These are phyloP conservation scores for Nicotiana knightiana DNA, from an alignment of 257 asterid species.

Conservation along the genomic window DNA sequence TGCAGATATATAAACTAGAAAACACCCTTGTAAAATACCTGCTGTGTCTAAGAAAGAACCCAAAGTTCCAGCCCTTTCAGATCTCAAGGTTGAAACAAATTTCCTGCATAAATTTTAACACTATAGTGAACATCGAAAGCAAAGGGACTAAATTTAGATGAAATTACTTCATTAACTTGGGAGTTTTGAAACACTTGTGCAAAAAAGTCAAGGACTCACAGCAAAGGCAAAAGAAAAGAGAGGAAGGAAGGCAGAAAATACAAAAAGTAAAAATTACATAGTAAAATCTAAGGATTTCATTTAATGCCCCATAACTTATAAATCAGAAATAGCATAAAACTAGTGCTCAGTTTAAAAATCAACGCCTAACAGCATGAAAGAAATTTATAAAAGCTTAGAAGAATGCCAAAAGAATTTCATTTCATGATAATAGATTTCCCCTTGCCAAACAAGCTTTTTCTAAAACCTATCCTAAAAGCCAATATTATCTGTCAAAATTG, in stretches of 20 bases:
- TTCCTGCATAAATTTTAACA: conserved; percentile 54
- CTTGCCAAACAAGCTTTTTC: background rate
- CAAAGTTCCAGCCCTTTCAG: conserved; percentile 61
- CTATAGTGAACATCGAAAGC: conserved; percentile 6
- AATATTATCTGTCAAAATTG: background rate
- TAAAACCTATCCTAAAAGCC: background rate
- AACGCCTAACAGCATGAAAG: background rate
- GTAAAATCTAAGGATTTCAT: background rate
- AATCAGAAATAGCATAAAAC: too few relatives aligned
- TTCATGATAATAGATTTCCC: background rate
- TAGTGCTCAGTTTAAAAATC: too few relatives aligned
- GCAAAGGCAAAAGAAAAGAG: background rate
- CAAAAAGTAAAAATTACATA: background rate
- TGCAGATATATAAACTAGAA: background rate
- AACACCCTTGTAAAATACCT: conserved; percentile 41
- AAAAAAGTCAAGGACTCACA: background rate
- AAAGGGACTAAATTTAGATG: background rate
- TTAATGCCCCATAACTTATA: background rate
- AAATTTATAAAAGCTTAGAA: background rate
- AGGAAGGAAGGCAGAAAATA: background rate
- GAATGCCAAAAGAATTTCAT: background rate
- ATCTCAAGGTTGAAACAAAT: conserved; percentile 80
- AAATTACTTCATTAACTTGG: background rate
- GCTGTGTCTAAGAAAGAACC: conserved; percentile 68
- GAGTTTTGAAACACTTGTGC: background rate